Evolutionary conservation across 2,329 filamentous ascomycete genomes (phyloP).

Genomic region (Dothidotthia symphoricarpi): DNA sequence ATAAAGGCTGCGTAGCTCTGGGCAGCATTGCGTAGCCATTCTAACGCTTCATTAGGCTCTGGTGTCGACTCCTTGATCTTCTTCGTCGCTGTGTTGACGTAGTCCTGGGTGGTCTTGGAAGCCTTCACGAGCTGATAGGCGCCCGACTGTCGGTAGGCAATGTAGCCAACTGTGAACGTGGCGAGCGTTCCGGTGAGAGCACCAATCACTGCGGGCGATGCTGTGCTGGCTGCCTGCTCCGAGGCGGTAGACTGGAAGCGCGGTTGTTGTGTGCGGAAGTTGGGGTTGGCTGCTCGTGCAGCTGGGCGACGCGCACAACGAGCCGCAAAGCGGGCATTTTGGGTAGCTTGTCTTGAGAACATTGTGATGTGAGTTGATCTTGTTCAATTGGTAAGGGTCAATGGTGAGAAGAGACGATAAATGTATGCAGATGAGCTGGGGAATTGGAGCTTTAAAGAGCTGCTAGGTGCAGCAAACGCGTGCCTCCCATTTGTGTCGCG

Average conservation of each 20-base stretch:
- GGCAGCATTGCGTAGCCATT: slow-evolving; percentile 64
- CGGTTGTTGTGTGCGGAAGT: slow-evolving; percentile 28
- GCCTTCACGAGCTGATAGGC: slow-evolving; percentile 50
- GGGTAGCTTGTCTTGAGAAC: slow-evolving; percentile 36
- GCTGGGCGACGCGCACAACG: slow-evolving; percentile 31
- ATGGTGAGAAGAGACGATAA: slow-evolving; percentile 1
- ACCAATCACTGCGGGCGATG: slow-evolving; percentile 47
- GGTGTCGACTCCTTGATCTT: slow-evolving; percentile 64
- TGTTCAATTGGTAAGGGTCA: slow-evolving; percentile 5
- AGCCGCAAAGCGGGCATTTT: slow-evolving; percentile 32
- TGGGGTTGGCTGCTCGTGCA: slow-evolving; percentile 23
- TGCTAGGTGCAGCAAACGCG: no score
- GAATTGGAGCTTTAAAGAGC: background rate
- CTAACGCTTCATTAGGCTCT: slow-evolving; percentile 64
- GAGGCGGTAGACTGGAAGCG: slow-evolving; percentile 38
- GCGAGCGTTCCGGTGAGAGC: slow-evolving; percentile 52
- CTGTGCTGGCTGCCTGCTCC: slow-evolving; percentile 18
- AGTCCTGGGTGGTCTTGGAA: slow-evolving; percentile 57
- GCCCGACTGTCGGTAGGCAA: slow-evolving; percentile 56
- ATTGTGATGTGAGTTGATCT: slow-evolving; percentile 12
- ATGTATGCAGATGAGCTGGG: background rate
- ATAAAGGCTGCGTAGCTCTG: slow-evolving; percentile 70
- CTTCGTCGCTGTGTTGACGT: slow-evolving; percentile 60
- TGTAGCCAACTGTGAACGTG: slow-evolving; percentile 50
- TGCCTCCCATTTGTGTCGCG: no score